Base-by-base conservation (phyloP, 2,329 filamentous ascomycete genomes). In the Sporothrix brasiliensis region DNA sequence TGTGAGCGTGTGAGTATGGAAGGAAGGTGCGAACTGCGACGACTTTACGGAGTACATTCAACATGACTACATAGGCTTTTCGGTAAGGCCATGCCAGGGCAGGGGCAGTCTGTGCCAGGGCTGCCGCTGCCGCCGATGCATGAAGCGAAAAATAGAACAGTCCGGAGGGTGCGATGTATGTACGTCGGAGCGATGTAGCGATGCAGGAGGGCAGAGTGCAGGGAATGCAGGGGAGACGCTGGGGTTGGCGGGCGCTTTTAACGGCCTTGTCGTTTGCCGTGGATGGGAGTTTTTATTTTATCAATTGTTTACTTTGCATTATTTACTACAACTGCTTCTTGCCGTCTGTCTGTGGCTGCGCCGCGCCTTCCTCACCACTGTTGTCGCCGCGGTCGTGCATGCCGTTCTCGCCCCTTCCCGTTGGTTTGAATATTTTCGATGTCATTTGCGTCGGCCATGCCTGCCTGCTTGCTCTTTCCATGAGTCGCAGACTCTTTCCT, bases 101-200 rank as follows among this genome's bases (percentile, higher is more conserved):
- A 41, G 56, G 56, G 34, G 34, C 34, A 34, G 34, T 34, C 56
- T n/a, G 11, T 34, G 34, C 52, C 52, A 52, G 66, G 50, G 66
- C 66, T 30, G 52, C 66, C 66, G 66, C 52, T 39, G 24, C 65
- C 65, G 50, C 65, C 65, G 65, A 67, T 54, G 65, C 65, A 67
- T 14, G 66, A 44, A 27, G 60, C 60, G n/a, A 68, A 68, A 58
- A 68, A 34, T 58, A 68, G 67, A 58, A 68, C 60, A n/a, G 44
- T 19, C 14, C 16, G 44, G 50, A 53, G 50, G 50, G 50, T 53
- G 34, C 30, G 56, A 60, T 60, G 56, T 34, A 34, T 34, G 34
- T 34, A 34, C 34, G 34, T 34, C 34, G 34, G 34, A 34, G 34
- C 34, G 34, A 34, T 34, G 34, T n/a, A 60, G 56, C 56, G 56